Evolutionary conservation across 2,329 filamentous ascomycete genomes (phyloP).

Genomic region (Monilinia fructicola): DNA sequence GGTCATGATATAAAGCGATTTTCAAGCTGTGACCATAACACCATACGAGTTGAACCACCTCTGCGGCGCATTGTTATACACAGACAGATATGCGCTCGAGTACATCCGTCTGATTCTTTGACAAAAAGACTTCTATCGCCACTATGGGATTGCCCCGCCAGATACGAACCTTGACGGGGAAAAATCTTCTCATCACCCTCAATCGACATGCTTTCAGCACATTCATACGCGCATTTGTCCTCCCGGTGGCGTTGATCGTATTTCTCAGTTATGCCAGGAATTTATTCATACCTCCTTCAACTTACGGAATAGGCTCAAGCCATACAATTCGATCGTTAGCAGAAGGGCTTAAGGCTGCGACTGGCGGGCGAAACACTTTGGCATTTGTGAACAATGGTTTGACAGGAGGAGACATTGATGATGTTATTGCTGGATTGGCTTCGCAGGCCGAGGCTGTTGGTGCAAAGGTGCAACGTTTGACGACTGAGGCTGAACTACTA

Average conservation of each 20-base stretch:
- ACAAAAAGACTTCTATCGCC: slow-evolving; percentile 10
- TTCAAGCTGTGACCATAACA: background rate
- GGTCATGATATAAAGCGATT: background rate
- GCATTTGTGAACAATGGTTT: slow-evolving; percentile 77
- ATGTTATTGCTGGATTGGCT: slow-evolving; percentile 64
- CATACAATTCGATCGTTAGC: slow-evolving; percentile 62
- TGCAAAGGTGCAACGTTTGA: slow-evolving; percentile 55
- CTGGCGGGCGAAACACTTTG: slow-evolving; percentile 63
- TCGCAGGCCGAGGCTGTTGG: slow-evolving; percentile 56
- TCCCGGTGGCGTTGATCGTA: slow-evolving; percentile 58
- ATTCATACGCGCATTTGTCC: slow-evolving; percentile 56
- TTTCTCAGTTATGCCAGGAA: slow-evolving; percentile 74
- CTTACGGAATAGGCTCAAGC: slow-evolving; percentile 68
- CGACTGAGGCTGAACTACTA: slow-evolving; percentile 57
- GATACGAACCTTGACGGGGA: slow-evolving; percentile 59
- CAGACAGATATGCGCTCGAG: background rate
- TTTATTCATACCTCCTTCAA: slow-evolving; percentile 75
- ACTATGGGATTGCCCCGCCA: slow-evolving; percentile 56
- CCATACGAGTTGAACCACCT: background rate
- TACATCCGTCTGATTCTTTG: slow-evolving; percentile 1
- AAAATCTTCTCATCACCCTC: slow-evolving; percentile 61
- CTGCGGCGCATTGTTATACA: too few species aligned
- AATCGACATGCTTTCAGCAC: slow-evolving; percentile 54
- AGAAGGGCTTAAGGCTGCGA: slow-evolving; percentile 60
- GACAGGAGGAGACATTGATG: slow-evolving; percentile 67